Evolutionary conservation across 331 rosid genomes (phyloP), one percentile per base, ranked within the genome.

Genomic region (Telfairia occidentalis): DNA sequence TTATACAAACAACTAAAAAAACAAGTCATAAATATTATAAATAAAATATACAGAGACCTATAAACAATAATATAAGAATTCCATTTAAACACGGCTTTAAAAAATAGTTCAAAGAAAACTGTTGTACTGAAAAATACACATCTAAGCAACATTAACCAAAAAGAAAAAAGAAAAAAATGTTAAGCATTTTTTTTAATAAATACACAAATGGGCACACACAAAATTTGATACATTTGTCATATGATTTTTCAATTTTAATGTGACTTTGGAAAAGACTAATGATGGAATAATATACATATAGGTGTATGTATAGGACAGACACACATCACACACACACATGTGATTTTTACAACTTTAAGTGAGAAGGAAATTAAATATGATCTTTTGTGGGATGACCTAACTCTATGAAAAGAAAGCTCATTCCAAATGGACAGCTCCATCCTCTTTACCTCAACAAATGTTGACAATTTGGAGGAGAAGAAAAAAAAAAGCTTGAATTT

Each of bases 361-460:
- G n/a, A 61, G 28, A 61, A 61, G 18, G 13, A 61, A 61, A 61
- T 61, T 61, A 34, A 34, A 65, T 65, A 38, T 19, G 19, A 38
- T 65, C 18, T 37, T 37, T 65, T 65, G 72, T 65, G 71, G 71
- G 30, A 64, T 64, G 49, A 64, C 71, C 71, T 37, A 37, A 64
- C 48, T 64, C 49, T 1, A 35, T 63, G 48, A 63, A 18, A 32
- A 63, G 71, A 63, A 63, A 63, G 45, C 71, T 35, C 71, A 35
- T 7, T 35, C 7, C 8, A 63, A 63, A 16, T 63, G 71, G 37
- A 64, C n/a, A 64, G 48, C 46, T 35, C 9, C 29, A 42, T 64
- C 66, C 70, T 60, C 71, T n/a, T n/a, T 63, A 63, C 29, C 48
- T 37, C 72, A 65, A 38, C 72, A 38, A 65, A 64, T 64, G 18